Conservation (phyloP, 805 yeast species). For the Yamadazyma akitaensis region DNA sequence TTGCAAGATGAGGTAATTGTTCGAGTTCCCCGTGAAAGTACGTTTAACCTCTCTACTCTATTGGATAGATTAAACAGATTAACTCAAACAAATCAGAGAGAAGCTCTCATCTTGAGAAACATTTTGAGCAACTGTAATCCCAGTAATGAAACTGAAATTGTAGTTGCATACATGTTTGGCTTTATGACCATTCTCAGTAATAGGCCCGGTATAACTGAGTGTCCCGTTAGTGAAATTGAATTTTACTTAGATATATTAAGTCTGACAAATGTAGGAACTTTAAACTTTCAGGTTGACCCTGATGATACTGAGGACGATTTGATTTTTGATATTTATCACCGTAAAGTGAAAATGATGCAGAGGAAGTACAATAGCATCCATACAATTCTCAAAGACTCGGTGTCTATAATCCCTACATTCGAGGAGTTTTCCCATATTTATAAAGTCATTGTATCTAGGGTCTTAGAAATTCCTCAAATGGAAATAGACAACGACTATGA, state of each 20-base stretch:
- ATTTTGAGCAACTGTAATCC: constrained; percentile 23
- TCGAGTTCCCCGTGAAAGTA: constrained; percentile 17
- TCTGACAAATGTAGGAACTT: constrained; percentile 14
- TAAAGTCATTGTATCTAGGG: constrained; percentile 55
- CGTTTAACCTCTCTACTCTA: constrained; percentile 22
- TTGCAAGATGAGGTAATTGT: constrained; percentile 16
- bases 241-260: constrained; percentile 20
- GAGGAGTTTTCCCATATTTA: constrained; percentile 21
- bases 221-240: constrained; percentile 10
- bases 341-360: constrained; percentile 7
- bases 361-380: constrained; percentile 12
- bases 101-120: constrained; percentile 20
- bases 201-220: not conserved
- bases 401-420: constrained; percentile 10
- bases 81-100: constrained; percentile 16
- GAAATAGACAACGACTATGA: constrained; percentile 46
- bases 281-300: not conserved
- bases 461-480: constrained; percentile 59
- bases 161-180: constrained; percentile 23
- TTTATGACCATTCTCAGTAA: constrained; percentile 16
- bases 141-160: constrained; percentile 25
- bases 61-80: constrained; percentile 18
- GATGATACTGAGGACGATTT: constrained; percentile 6
- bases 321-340: constrained; percentile 7
- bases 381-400: constrained; percentile 6